Evolutionary conservation across 1,139 yeast genomes (phyloP).

Genomic region (Arxiozyma heterogenica): DNA sequence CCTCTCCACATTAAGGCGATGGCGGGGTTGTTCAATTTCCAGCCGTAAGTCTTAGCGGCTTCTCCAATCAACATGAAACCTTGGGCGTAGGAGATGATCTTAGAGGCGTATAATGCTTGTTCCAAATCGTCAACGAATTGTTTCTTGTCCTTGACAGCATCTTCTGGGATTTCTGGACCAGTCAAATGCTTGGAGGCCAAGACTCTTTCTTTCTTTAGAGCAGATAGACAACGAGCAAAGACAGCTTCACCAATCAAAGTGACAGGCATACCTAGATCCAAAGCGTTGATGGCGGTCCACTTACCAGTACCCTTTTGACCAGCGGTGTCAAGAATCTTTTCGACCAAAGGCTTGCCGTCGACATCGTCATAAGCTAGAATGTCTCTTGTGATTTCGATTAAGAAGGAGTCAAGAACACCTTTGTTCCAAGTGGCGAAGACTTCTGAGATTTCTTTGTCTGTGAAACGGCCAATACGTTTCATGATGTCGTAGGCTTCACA

Average conservation of each 20-base stretch:
- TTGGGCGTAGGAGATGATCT: slow-evolving; percentile 97
- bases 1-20: slow-evolving; percentile 99
- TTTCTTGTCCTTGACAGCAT: slow-evolving; percentile 62
- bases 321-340: slow-evolving; percentile 92
- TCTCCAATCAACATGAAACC: slow-evolving; percentile 99
- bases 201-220: slow-evolving; percentile 83
- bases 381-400: slow-evolving; percentile 94
- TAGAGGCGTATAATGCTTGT: slow-evolving; percentile 97
- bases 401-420: slow-evolving; percentile 95
- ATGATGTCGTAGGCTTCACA: slow-evolving; percentile 94
- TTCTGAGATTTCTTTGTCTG: slow-evolving; percentile 87
- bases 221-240: slow-evolving; percentile 90
- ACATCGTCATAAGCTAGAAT: slow-evolving; percentile 79
- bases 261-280: slow-evolving; percentile 97
- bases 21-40: slow-evolving; percentile 97
- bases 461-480: slow-evolving; percentile 88
- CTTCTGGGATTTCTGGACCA: slow-evolving; percentile 64
- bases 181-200: slow-evolving; percentile 68
- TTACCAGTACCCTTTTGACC: slow-evolving; percentile 99
- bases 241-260: slow-evolving; percentile 98
- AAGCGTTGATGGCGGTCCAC: slow-evolving; percentile 98
- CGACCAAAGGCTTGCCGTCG: slow-evolving; percentile 88
- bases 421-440: slow-evolving; percentile 91
- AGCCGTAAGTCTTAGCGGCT: slow-evolving; percentile 93
- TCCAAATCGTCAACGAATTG: slow-evolving; percentile 87